A percentile compares a stretch with the other conserved stretches of the same genome.
phyloP scores from a whole-genome alignment of 2,329 filamentous ascomycete species.

The Geosmithia morbida region DNA sequence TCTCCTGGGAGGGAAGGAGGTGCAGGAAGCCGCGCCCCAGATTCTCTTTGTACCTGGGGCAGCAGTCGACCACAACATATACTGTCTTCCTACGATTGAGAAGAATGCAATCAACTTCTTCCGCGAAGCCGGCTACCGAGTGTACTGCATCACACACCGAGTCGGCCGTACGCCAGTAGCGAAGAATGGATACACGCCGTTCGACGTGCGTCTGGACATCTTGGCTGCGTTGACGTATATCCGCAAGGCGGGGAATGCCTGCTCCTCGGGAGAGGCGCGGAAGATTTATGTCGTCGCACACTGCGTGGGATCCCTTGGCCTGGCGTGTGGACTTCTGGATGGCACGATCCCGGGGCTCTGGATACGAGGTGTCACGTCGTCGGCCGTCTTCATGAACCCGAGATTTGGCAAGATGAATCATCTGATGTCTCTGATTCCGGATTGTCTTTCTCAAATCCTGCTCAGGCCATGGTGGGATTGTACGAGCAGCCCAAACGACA shows the following conservation, averaged over 20 bases:
- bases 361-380: conserved; percentile 42
- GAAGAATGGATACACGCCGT: conserved; percentile 40
- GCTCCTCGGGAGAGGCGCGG: conserved; percentile 9
- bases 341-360: conserved; percentile 42
- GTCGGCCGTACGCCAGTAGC: conserved; percentile 39
- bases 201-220: conserved; percentile 44
- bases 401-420: conserved; percentile 10
- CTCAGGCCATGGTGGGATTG: conserved; percentile 8
- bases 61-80: conserved; percentile 49
- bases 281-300: conserved; percentile 44
- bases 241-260: conserved; percentile 18
- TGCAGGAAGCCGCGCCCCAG: conserved; percentile 20
- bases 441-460: conserved; percentile 5
- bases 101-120: conserved; percentile 51
- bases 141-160: conserved; percentile 42
- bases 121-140: conserved; percentile 41
- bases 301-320: conserved; percentile 47
- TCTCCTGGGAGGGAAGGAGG: conserved; percentile 10
- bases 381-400: conserved; percentile 50
- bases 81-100: conserved; percentile 44
- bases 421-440: conserved; percentile 4
- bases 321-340: conserved; percentile 42
- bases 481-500: conserved; percentile 5
- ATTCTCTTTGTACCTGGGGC: conserved; percentile 51
- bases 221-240: conserved; percentile 39